Conservation (phyloP, 83 land plant genomes). For the Thuja plicata region DNA sequence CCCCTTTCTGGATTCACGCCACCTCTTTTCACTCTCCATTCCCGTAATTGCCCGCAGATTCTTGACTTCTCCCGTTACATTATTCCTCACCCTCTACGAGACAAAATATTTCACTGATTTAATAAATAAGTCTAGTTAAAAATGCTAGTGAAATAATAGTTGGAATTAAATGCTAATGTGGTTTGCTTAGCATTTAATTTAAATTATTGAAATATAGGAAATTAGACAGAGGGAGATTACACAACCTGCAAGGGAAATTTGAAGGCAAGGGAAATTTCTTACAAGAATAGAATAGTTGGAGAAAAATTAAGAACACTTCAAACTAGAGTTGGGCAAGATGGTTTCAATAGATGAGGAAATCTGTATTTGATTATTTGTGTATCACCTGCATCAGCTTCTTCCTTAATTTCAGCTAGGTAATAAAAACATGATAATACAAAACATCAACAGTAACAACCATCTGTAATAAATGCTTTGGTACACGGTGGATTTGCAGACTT, state of each 20-base stretch:
- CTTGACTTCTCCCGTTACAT: too few relatives aligned
- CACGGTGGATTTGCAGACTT: not conserved
- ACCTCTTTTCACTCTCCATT: too few relatives aligned
- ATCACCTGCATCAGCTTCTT: not conserved
- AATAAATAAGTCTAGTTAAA: too few relatives aligned
- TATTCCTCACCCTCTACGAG: too few relatives aligned
- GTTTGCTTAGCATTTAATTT: too few relatives aligned
- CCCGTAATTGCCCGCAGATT: too few relatives aligned
- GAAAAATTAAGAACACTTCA: not conserved
- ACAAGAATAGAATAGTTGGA: not conserved
- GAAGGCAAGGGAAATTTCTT: not conserved
- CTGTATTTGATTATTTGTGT: not conserved
- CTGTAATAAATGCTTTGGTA: not conserved
- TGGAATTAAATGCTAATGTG: too few relatives aligned
- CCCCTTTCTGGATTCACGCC: too few relatives aligned
- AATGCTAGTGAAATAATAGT: too few relatives aligned
- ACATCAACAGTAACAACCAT: not conserved
- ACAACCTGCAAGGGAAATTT: slow-evolving; percentile 21
- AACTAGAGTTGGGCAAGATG: not conserved
- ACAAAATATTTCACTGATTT: too few relatives aligned
- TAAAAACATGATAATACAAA: not conserved
- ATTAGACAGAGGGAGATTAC: too few relatives aligned
- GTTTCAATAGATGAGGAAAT: not conserved
- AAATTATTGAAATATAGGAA: too few relatives aligned
- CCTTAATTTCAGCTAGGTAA: not conserved